A percentile compares a stretch with the other conserved stretches of the same genome.
These are phyloP conservation scores for Suillus subalutaceus DNA, from an alignment of 768 basidiomycete species.

Conservation along the genomic window DNA sequence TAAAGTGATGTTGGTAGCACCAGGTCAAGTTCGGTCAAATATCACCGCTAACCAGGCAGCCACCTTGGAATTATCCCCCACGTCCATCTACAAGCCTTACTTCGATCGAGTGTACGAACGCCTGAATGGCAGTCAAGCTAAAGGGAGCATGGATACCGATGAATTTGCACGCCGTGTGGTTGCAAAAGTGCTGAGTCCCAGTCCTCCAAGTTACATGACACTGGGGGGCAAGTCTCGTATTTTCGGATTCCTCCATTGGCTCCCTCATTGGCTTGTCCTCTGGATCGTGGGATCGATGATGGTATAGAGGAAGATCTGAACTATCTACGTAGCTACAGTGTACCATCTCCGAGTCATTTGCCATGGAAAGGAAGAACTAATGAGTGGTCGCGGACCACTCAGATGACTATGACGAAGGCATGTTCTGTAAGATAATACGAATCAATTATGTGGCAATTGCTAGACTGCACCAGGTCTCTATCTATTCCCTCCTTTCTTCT, in stretches of 20 bases:
- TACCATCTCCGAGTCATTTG: neutral
- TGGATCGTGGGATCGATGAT: slow-evolving; percentile 12
- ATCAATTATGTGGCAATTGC: neutral
- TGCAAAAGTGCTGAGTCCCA: slow-evolving; percentile 43
- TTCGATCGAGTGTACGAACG: slow-evolving; percentile 56
- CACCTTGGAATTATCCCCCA: slow-evolving; percentile 47
- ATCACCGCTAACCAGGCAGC: slow-evolving; percentile 54
- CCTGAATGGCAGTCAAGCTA: slow-evolving; percentile 55
- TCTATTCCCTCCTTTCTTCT: slow-evolving; percentile 22
- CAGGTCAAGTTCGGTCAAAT: slow-evolving; percentile 69
- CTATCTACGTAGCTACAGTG: neutral
- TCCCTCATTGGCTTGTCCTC: slow-evolving; percentile 29
- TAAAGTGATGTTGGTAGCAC: slow-evolving; percentile 68
- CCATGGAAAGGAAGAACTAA: neutral
- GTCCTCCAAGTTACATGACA: slow-evolving; percentile 54
- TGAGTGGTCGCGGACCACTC: neutral
- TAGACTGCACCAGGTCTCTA: slow-evolving; percentile 9
- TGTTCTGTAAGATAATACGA: neutral
- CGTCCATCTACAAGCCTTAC: slow-evolving; percentile 58
- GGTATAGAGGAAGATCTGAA: neutral
- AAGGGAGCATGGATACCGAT: slow-evolving; percentile 49
- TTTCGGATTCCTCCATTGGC: slow-evolving; percentile 23
- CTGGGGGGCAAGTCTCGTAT: slow-evolving; percentile 45
- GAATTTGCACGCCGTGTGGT: slow-evolving; percentile 61
- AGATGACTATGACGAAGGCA: neutral